A percentile compares a stretch with the other conserved stretches of the same genome.
These are phyloP conservation scores for Gamsiella multidivaricata DNA, from an alignment of 192 early-diverging fungal genomes.

Conservation along the genomic window DNA sequence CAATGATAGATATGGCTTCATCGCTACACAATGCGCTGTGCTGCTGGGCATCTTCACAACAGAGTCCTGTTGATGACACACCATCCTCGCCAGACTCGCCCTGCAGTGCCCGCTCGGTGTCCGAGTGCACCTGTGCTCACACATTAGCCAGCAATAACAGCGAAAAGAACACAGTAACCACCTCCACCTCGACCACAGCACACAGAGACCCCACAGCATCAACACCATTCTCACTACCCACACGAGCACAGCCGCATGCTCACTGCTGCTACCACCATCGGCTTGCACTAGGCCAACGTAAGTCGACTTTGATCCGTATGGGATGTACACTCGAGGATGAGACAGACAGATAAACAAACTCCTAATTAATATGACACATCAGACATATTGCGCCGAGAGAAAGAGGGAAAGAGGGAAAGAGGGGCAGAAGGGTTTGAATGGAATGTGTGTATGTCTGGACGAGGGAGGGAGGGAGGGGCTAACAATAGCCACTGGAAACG, in stretches of 20 bases:
- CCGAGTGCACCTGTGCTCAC: conserved; percentile 19
- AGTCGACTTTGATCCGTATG: background rate
- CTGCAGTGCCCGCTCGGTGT: conserved; percentile 13
- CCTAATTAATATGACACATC: no score
- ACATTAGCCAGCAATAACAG: background rate
- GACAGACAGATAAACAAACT: no score
- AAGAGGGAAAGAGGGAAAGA: no score
- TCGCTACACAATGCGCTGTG: conserved; percentile 46
- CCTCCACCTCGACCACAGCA: background rate
- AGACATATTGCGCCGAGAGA: no score
- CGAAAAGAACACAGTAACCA: background rate
- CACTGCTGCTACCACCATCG: conserved; percentile 18
- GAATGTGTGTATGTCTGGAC: background rate
- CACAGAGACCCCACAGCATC: background rate
- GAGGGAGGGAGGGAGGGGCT: background rate
- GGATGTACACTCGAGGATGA: background rate
- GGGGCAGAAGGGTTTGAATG: background rate
- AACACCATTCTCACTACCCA: background rate
- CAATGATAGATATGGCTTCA: conserved; percentile 33
- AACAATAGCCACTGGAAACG: conserved; percentile 9
- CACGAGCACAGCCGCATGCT: background rate
- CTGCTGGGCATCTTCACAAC: conserved; percentile 51
- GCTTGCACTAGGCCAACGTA: conserved; percentile 6
- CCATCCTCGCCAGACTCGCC: conserved; percentile 37
- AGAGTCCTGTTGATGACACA: conserved; percentile 46